phyloP scores from a whole-genome alignment of 2,329 filamentous ascomycete species.

The Sodiomyces alkalinus region DNA sequence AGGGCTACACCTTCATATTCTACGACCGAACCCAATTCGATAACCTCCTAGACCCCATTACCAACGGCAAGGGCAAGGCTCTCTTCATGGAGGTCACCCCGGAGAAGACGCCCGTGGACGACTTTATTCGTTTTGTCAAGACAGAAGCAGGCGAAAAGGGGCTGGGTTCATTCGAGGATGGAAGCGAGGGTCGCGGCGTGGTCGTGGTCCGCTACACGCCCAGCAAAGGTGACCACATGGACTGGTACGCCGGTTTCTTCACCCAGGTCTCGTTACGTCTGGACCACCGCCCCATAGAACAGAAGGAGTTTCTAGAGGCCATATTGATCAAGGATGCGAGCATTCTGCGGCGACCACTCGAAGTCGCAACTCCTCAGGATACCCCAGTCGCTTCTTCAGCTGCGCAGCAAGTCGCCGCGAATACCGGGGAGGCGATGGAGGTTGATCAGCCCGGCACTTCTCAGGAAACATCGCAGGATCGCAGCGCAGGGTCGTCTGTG shows the following conservation, averaged over 20 bases:
- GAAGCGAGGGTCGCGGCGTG: conserved; percentile 52
- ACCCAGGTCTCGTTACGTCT: conserved; percentile 54
- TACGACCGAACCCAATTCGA: conserved; percentile 62
- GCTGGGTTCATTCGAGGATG: conserved; percentile 46
- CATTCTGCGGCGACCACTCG: conserved; percentile 52
- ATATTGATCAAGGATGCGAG: conserved; percentile 70
- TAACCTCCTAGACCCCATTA: conserved; percentile 59
- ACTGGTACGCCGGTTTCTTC: conserved; percentile 58
- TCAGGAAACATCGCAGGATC: conserved; percentile 3
- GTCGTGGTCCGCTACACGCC: conserved; percentile 62
- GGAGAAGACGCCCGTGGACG: conserved; percentile 51
- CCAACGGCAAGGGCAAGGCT: conserved; percentile 70
- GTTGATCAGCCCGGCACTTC: conserved; percentile 10
- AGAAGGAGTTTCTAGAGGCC: conserved; percentile 83
- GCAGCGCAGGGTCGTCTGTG: conserved; percentile 7
- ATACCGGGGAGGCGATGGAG: conserved; percentile 10
- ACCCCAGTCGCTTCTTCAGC: conserved; percentile 12
- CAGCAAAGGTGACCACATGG: conserved; percentile 33
- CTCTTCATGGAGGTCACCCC: conserved; percentile 47
- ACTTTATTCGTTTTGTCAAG: conserved; percentile 67
- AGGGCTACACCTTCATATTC: conserved; percentile 81
- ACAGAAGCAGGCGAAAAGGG: conserved; percentile 61
- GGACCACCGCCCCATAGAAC: conserved; percentile 71
- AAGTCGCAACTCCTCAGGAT: conserved; percentile 26
- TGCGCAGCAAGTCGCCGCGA: no score